Evolutionary conservation across 345 rosid genomes (phyloP), one percentile per base, ranked within the genome.

Genomic region (Eucalyptus tenuipes): DNA sequence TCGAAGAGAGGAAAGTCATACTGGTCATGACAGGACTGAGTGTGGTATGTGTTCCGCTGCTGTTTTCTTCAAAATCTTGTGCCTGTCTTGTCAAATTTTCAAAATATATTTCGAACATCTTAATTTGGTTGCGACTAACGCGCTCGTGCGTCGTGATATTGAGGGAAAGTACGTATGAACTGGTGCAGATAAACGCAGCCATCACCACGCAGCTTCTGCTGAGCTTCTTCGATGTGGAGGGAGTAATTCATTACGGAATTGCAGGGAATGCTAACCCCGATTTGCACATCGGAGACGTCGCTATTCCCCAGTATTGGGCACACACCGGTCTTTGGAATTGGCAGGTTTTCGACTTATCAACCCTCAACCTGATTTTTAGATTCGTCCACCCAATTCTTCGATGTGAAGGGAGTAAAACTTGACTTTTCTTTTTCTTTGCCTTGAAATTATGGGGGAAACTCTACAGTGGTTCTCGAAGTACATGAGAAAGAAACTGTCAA

Each of bases 11-110:
- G 61, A 90, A 87, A 27, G 90, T 89, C 29, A 85, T 90, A 61
- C 37, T 89, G 45, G 92, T 90, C 53, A 90, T 88, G 90, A 90
- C 92, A 27, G 91, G 90, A 87, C 52, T 90, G 16, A 81, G 90
- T 79, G 48, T 90, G 90, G 89, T 90, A 89, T 8, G 75, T 86
- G 11, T 16, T 40, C 45, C 7, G 12, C 45, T 37, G 3, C 55
- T 52, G 24, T 52, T 52, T 52, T 52, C 55, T 52, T 52, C 55
- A 52, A 52, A 52, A 52, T 52, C 0, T 18, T 52, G 25, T 9
- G 45, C 81, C 14, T 4, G 4, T 37, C 12, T 3, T 10, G 45
- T 18, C 40, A 71, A 37, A 71, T 37, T 40, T 33, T 71, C 45
- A 20, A 2, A 37, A 71, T 33, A 33, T 18, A 6, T 20, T 71